phyloP scores from a whole-genome alignment of 1,284 basidiomycete species.

The Xerocomus nothofagi region DNA sequence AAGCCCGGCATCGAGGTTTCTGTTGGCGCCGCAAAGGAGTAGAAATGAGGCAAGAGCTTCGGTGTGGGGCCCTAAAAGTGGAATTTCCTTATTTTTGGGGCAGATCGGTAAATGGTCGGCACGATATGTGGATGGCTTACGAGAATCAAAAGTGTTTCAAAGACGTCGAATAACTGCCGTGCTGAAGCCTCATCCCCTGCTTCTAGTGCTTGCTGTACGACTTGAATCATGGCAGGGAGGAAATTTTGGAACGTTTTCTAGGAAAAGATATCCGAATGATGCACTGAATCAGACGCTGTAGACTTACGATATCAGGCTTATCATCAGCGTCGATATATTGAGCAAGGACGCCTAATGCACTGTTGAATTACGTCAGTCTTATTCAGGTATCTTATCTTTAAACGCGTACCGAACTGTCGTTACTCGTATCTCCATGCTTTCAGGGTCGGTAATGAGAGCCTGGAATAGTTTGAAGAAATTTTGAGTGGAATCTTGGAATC shows the following conservation, averaged over 20 bases:
- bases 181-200: conserved; percentile 79
- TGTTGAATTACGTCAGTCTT: conserved; percentile 29
- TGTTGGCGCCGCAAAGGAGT: conserved; percentile 82
- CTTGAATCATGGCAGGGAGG: conserved; percentile 88
- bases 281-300: neutral
- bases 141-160: conserved; percentile 94
- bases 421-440: conserved; percentile 89
- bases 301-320: conserved; percentile 80
- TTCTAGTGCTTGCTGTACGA: conserved; percentile 88
- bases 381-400: neutral
- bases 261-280: conserved; percentile 4
- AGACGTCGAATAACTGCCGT: conserved; percentile 91
- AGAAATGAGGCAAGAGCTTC: conserved; percentile 90
- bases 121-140: conserved; percentile 42
- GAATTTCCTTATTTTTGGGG: conserved; percentile 69
- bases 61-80: conserved; percentile 87
- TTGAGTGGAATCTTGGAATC: conserved; percentile 77
- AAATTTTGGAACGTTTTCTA: conserved; percentile 89
- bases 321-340: conserved; percentile 92
- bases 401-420: conserved; percentile 77
- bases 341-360: conserved; percentile 89
- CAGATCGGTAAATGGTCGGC: conserved; percentile 8
- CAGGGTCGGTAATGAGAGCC: conserved; percentile 80
- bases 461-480: conserved; percentile 85
- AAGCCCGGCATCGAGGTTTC: conserved; percentile 75